These are phyloP conservation scores for Osmanthus fragrans DNA, from an alignment of 257 asterid genomes.

Conservation along the genomic window DNA sequence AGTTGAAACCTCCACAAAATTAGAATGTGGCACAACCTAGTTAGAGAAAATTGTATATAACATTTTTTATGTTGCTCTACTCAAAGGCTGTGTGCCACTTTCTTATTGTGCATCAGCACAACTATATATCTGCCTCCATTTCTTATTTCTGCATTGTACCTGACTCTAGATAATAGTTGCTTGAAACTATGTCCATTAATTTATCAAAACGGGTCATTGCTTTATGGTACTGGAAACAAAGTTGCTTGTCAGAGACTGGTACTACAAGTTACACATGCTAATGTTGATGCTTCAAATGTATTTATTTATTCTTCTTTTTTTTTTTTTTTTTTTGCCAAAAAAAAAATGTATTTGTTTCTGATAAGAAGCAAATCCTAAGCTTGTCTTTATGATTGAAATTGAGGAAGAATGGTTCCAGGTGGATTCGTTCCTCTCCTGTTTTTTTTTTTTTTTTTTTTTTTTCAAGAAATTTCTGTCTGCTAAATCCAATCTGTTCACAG, in stretches of 20 bases:
- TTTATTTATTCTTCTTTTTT: too few relatives aligned
- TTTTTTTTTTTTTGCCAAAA: too few relatives aligned
- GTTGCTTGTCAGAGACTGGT: neutral
- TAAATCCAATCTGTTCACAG: conserved; percentile 50
- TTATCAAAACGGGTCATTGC: neutral
- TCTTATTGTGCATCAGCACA: neutral
- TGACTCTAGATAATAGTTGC: neutral
- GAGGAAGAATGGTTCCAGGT: neutral
- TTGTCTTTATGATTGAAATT: neutral
- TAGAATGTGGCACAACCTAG: neutral
- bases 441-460: too few relatives aligned
- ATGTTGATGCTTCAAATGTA: neutral
- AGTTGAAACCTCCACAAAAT: neutral
- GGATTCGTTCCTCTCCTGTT: too few relatives aligned
- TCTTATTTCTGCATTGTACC: neutral
- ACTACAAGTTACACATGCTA: conserved; percentile 2
- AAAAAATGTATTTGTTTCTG: conserved; percentile 6
- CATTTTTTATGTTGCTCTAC: neutral
- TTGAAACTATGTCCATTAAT: neutral
- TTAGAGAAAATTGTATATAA: neutral
- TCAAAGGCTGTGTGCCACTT: neutral
- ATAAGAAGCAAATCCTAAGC: conserved; percentile 5
- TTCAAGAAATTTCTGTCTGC: conserved; percentile 18
- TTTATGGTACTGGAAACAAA: neutral
- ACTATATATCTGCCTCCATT: neutral